Evolutionary conservation across 805 yeast genomes (phyloP), one percentile per base, ranked within the genome.

Genomic region (Deakozyma indianensis): DNA sequence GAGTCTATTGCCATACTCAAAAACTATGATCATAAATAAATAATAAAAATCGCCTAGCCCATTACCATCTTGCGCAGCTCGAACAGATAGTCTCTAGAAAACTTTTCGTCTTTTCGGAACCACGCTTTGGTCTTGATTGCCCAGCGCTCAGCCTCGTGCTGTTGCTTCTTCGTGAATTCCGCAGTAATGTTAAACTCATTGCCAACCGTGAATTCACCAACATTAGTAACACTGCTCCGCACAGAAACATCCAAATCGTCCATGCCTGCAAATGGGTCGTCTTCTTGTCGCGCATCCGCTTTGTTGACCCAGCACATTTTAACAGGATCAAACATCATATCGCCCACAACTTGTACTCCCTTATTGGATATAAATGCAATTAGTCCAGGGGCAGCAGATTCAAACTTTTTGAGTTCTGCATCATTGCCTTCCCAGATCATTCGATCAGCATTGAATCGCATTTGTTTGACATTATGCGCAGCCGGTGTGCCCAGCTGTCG

Each of bases 361-460:
- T 57, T 57, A 35, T 56, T 54, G 14, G 66, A 52, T 14, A 56
- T 61, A 41, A 60, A 53, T 2, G 67, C 62, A 35, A 62, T 57
- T 16, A 64, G 57, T 11, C 61, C 66, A 3, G 65, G 61, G 22
- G 54, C 49, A 29, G 56, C 42, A 2, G 50, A 41, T 35, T 78
- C 80, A 56, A 79, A 79, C 35, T 69, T 64, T 27, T 66, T 52
- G 42, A 77, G 58, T 21, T 77, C 83, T 24, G 67, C 69, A 35
- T 79, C 81, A 53, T 79, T 78, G 3, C 84, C 84, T 52, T 74
- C 79, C 86, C 85, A 80, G 41, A 64, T 63, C 51, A 66, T 65
- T 42, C 68, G 63, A 15, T 59, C 59, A 1, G 78, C 70, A 51
- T 80, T 77, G 53, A 67, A 80, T 42, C 63, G 65, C 78, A 80